These are phyloP conservation scores for Cylindrotheca closterium DNA, from an alignment of 108 stramenopile species.

Conservation along the genomic window DNA sequence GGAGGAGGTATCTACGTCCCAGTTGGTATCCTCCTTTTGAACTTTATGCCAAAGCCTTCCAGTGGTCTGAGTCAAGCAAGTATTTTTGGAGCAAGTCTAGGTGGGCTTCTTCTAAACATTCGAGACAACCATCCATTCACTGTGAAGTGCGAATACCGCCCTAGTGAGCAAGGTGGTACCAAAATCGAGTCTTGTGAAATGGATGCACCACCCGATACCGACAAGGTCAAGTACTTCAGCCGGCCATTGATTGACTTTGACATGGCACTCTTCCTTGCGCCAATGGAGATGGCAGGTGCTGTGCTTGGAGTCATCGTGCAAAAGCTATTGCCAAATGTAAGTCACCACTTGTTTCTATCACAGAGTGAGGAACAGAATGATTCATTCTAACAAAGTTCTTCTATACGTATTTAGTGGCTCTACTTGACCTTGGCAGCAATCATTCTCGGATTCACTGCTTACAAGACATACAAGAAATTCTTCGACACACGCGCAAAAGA, in stretches of 20 bases:
- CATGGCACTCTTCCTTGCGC: slow-evolving; percentile 65
- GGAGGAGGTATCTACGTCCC: slow-evolving; percentile 79
- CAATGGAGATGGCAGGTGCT: slow-evolving; percentile 78
- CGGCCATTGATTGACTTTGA: slow-evolving; percentile 75
- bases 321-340: slow-evolving; percentile 46
- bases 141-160: slow-evolving; percentile 20
- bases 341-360: neutral
- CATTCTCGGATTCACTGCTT: slow-evolving; percentile 51
- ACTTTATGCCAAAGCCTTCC: slow-evolving; percentile 59
- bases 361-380: neutral
- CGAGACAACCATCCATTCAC: slow-evolving; percentile 51
- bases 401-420: slow-evolving; percentile 30
- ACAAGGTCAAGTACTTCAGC: slow-evolving; percentile 45
- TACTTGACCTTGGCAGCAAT: slow-evolving; percentile 48
- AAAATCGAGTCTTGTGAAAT: slow-evolving; percentile 3
- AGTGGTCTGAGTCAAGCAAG: slow-evolving; percentile 62
- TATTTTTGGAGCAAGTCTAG: slow-evolving; percentile 67
- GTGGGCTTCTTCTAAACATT: slow-evolving; percentile 56
- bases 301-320: slow-evolving; percentile 64
- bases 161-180: slow-evolving; percentile 1
- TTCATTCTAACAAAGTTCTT: neutral
- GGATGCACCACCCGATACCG: slow-evolving; percentile 27
- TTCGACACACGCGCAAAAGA: slow-evolving; percentile 38
- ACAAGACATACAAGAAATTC: slow-evolving; percentile 61
- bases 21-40: slow-evolving; percentile 59